phyloP scores from a whole-genome alignment of 1,284 basidiomycete species.

The Austroboletus niveus region DNA sequence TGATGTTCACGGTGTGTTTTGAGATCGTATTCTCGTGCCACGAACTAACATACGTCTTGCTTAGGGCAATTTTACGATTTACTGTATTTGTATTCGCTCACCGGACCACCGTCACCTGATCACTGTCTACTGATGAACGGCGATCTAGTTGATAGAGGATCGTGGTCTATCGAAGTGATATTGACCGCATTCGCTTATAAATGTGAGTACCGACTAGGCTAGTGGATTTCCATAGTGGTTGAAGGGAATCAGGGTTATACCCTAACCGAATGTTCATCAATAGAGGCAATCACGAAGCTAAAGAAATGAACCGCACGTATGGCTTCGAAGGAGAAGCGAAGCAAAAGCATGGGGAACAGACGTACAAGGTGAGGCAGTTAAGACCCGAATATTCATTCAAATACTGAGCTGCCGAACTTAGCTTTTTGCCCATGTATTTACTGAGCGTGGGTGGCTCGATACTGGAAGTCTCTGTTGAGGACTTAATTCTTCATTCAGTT shows the following conservation, averaged over 20 bases:
- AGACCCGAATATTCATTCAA: background rate
- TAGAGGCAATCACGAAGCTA: constrained; percentile 96
- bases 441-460: constrained; percentile 59
- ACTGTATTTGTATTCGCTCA: constrained; percentile 83
- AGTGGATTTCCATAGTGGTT: constrained; percentile 9
- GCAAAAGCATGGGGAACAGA: constrained; percentile 91
- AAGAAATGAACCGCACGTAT: constrained; percentile 87
- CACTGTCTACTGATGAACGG: constrained; percentile 93
- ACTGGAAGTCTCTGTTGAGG: background rate
- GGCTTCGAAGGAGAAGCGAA: constrained; percentile 98
- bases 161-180: constrained; percentile 97
- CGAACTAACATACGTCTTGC: constrained; percentile 6
- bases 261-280: constrained; percentile 88
- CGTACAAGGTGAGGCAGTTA: constrained; percentile 65
- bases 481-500: constrained; percentile 46
- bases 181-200: constrained; percentile 94
- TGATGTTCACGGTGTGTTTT: constrained; percentile 76
- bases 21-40: background rate
- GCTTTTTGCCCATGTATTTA: constrained; percentile 92
- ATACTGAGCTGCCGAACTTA: constrained; percentile 35
- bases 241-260: constrained; percentile 67
- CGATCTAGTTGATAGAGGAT: constrained; percentile 96
- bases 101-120: constrained; percentile 77
- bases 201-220: constrained; percentile 51
- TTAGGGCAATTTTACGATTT: constrained; percentile 94